Conservation (phyloP, 208 protist genomes). For the Trypanosoma platydactyli region DNA sequence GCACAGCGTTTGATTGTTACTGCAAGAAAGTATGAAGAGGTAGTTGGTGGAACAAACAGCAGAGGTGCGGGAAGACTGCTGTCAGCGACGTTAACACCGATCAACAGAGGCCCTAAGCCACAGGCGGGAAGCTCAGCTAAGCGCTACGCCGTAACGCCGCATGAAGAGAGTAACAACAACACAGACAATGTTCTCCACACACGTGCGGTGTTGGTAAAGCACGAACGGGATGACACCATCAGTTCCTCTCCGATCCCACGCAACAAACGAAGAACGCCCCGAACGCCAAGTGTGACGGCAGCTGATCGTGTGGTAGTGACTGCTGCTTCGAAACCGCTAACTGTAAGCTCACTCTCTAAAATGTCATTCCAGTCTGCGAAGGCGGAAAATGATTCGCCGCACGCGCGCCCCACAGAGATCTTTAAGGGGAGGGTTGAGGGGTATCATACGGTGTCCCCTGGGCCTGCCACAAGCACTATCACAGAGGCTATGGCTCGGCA, state of each 20-base stretch:
- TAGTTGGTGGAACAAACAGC: slow-evolving; percentile 18
- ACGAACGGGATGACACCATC: slow-evolving; percentile 18
- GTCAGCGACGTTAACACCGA: slow-evolving; percentile 8
- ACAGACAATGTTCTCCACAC: background rate
- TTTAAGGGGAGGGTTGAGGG: too few species aligned
- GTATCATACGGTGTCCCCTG: slow-evolving; percentile 21
- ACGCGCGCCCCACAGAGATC: background rate
- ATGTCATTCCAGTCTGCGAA: background rate
- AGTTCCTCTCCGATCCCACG: slow-evolving; percentile 27
- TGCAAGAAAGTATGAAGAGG: slow-evolving; percentile 41
- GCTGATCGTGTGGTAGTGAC: slow-evolving; percentile 36
- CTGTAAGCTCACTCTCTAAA: background rate
- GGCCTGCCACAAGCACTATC: slow-evolving; percentile 9
- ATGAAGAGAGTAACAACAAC: slow-evolving; percentile 15
- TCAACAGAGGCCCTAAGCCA: slow-evolving; percentile 8
- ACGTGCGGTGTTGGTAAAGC: slow-evolving; percentile 11
- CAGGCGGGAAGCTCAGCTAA: slow-evolving; percentile 28
- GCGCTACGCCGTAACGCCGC: slow-evolving; percentile 4
- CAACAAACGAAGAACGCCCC: slow-evolving; percentile 52
- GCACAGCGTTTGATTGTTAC: slow-evolving; percentile 44
- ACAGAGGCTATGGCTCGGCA: slow-evolving; percentile 14
- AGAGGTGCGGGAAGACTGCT: background rate
- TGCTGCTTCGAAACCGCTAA: background rate
- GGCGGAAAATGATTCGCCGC: background rate
- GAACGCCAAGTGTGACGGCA: slow-evolving; percentile 69